These are phyloP conservation scores for Aphanomyces stellatus DNA, from an alignment of 352 stramenopile species.

Conservation along the genomic window DNA sequence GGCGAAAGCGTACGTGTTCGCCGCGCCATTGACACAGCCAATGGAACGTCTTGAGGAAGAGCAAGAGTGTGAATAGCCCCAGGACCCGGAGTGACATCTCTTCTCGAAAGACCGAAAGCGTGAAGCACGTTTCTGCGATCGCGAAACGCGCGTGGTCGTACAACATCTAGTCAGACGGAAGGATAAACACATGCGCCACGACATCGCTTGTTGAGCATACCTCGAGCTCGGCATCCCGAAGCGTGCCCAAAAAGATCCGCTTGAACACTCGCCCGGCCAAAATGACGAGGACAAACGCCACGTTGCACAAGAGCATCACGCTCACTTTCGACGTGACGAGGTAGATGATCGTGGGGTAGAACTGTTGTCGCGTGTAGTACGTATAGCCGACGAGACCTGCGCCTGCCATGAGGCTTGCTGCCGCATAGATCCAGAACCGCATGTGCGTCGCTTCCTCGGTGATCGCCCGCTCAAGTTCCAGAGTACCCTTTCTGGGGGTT, in stretches of 20 bases:
- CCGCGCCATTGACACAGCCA: constrained; percentile 87
- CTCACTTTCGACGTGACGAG: constrained; percentile 95
- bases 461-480: neutral
- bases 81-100: constrained; percentile 95
- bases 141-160: constrained; percentile 96
- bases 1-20: constrained; percentile 52
- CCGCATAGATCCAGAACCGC: constrained; percentile 82
- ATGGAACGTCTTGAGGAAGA: constrained; percentile 95
- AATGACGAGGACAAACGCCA: constrained; percentile 86
- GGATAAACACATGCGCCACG: neutral
- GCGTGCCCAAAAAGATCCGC: constrained; percentile 75
- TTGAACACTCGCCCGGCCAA: constrained; percentile 65
- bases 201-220: constrained; percentile 28
- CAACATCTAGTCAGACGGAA: constrained; percentile 78
- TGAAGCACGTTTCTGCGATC: constrained; percentile 97
- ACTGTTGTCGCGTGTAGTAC: constrained; percentile 91
- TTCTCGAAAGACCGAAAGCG: constrained; percentile 98
- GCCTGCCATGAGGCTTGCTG: constrained; percentile 73
- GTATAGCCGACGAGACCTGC: constrained; percentile 87
- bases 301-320: constrained; percentile 94
- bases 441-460: neutral
- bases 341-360: constrained; percentile 97
- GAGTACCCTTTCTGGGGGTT: neutral
- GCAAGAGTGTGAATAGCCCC: constrained; percentile 91
- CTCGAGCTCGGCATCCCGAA: constrained; percentile 80